Percentiles rank a stretch among this genome's conserved stretches.
Evolutionary conservation across 768 basidiomycete genomes (phyloP).

Genomic region (Mrakia hoshinonis): DNA sequence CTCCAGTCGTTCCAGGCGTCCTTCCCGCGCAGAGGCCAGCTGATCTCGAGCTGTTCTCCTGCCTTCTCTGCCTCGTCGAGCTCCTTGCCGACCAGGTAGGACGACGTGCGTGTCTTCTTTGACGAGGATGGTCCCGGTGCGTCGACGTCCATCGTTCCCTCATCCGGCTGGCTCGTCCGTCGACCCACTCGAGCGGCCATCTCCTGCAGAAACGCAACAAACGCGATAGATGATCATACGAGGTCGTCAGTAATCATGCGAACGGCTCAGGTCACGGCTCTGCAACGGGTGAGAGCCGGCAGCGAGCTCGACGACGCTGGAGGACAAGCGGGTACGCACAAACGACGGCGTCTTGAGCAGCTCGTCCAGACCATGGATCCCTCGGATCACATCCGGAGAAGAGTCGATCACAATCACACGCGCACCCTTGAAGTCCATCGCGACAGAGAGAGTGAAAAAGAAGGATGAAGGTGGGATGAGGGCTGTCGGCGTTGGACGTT

Average conservation of each 20-base stretch:
- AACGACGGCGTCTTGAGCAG: conserved; percentile 66
- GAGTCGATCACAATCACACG: conserved; percentile 74
- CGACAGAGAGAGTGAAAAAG: neutral
- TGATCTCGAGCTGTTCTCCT: conserved; percentile 63
- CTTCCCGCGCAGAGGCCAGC: conserved; percentile 73
- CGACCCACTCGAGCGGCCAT: conserved; percentile 66
- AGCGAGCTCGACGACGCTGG: neutral
- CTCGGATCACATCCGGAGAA: conserved; percentile 58
- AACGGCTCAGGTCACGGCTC: neutral
- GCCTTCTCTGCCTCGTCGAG: conserved; percentile 70
- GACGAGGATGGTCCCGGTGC: conserved; percentile 7
- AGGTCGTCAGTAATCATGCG: too few relatives aligned
- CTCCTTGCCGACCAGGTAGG: conserved; percentile 67
- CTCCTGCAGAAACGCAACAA: conserved; percentile 48
- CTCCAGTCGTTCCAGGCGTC: conserved; percentile 61
- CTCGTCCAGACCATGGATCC: conserved; percentile 70
- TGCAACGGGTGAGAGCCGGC: neutral
- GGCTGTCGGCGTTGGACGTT: neutral
- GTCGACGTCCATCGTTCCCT: conserved; percentile 21
- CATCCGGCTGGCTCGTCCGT: conserved; percentile 44
- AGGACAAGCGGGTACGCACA: conserved; percentile 55
- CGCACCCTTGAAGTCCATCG: conserved; percentile 61
- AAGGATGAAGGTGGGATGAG: neutral
- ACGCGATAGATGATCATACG: neutral
- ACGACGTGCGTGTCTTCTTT: conserved; percentile 14